These are phyloP conservation scores for Aspergillus bertholletiae DNA, from an alignment of 495 filamentous ascomycete genomes.

Conservation along the genomic window DNA sequence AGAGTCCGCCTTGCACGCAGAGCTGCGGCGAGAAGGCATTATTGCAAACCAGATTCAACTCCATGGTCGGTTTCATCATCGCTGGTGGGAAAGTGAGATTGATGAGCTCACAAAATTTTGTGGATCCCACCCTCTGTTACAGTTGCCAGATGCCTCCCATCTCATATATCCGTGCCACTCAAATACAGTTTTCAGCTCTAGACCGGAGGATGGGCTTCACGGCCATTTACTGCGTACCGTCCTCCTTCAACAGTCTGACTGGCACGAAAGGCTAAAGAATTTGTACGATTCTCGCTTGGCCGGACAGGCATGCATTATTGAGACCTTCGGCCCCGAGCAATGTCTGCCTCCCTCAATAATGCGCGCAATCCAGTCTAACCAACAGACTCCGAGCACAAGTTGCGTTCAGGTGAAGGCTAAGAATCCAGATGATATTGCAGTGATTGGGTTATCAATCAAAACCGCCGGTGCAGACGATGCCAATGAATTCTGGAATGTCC, in stretches of 20 bases:
- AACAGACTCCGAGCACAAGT: background rate
- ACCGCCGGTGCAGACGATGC: slow-evolving; percentile 42
- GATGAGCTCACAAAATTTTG: no score
- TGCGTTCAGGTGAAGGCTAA: no score
- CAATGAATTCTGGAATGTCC: slow-evolving; percentile 40
- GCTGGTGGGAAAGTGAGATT: no score
- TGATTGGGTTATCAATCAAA: slow-evolving; percentile 47
- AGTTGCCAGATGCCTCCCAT: slow-evolving; percentile 23
- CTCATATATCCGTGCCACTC: slow-evolving; percentile 31
- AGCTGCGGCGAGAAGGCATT: slow-evolving; percentile 31
- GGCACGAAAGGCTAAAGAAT: slow-evolving; percentile 14
- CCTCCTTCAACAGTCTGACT: slow-evolving; percentile 3
- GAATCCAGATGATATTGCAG: slow-evolving; percentile 34
- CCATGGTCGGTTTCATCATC: background rate
- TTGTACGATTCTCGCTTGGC: slow-evolving; percentile 34
- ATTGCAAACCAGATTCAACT: slow-evolving; percentile 2
- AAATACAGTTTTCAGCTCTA: no score
- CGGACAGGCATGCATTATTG: slow-evolving; percentile 18
- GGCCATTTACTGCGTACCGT: no score
- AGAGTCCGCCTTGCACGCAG: slow-evolving; percentile 14
- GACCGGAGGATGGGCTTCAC: slow-evolving; percentile 26
- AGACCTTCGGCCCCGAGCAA: slow-evolving; percentile 37
- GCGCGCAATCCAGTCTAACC: slow-evolving; percentile 17
- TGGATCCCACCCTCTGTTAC: no score
- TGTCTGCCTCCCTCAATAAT: slow-evolving; percentile 32